Percentiles rank a stretch among this genome's conserved stretches.
Conservation (phyloP, 805 yeast species). For the Yarrowia divulgata region DNA sequence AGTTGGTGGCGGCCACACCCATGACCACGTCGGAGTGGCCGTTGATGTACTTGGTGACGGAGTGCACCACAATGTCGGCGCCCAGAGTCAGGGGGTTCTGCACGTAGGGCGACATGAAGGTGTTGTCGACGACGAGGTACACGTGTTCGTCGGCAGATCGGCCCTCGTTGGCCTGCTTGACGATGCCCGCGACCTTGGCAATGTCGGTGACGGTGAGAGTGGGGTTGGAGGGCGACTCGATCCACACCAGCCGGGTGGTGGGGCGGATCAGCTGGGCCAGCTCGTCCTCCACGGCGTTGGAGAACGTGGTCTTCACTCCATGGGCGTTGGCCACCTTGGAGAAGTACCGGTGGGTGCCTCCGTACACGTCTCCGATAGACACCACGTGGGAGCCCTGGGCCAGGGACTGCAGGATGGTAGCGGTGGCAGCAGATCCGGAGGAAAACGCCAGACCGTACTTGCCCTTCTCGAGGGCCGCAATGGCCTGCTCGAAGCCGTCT, state of each 20-base stretch:
- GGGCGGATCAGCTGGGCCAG: constrained; percentile 62
- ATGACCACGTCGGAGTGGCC: constrained; percentile 93
- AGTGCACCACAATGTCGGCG: constrained; percentile 87
- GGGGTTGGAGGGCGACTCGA: constrained; percentile 90
- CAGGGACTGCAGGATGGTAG: constrained; percentile 74
- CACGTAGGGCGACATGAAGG: constrained; percentile 85
- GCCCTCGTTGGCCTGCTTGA: constrained; percentile 55
- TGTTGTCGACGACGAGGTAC: constrained; percentile 81
- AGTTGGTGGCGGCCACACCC: constrained; percentile 80
- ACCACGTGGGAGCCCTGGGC: constrained; percentile 76
- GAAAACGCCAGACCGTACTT: constrained; percentile 71
- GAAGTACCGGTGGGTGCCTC: constrained; percentile 91
- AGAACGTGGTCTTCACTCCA: constrained; percentile 73
- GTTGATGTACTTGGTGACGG: constrained; percentile 88
- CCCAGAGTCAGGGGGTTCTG: constrained; percentile 84
- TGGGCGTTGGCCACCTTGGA: constrained; percentile 83
- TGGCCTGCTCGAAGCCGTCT: constrained; percentile 76
- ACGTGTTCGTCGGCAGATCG: constrained; percentile 56
- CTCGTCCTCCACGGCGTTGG: constrained; percentile 67
- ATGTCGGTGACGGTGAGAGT: constrained; percentile 83
- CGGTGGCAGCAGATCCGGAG: constrained; percentile 88
- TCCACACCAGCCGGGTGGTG: constrained; percentile 81
- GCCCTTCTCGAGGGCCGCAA: constrained; percentile 81
- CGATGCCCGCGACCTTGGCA: constrained; percentile 62
- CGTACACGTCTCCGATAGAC: constrained; percentile 85